phyloP scores from a whole-genome alignment of 768 basidiomycete species.

The Tulasnella calospora region DNA sequence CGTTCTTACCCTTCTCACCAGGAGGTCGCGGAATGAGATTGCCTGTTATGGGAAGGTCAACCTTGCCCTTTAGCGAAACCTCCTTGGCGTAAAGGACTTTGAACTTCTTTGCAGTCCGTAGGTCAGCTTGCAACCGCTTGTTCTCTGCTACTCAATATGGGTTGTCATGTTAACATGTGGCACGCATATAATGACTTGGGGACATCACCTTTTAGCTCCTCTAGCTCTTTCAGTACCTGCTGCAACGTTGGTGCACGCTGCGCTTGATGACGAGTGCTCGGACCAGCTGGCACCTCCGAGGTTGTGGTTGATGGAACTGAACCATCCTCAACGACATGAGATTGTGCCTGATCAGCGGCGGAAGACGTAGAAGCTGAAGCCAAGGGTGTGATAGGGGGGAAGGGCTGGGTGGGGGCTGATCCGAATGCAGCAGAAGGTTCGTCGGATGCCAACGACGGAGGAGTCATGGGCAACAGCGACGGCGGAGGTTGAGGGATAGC shows the following conservation, averaged over 20 bases:
- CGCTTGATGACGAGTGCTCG: neutral
- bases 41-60: neutral
- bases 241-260: neutral
- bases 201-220: neutral
- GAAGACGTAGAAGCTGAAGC: neutral
- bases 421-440: too few species aligned
- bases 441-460: too few species aligned
- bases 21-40: neutral
- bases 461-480: too few species aligned
- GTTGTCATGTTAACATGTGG: neutral
- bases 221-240: neutral
- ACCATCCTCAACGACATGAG: neutral
- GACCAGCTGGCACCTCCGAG: neutral
- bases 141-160: neutral
- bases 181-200: neutral
- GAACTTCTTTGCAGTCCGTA: neutral
- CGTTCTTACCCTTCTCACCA: too few species aligned
- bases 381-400: neutral
- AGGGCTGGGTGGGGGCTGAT: too few species aligned
- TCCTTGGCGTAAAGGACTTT: neutral
- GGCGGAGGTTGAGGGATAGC: too few species aligned
- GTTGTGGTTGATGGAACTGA: neutral
- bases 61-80: neutral
- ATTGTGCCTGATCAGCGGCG: neutral
- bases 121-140: neutral